These are phyloP conservation scores for Silybum marianum DNA, from an alignment of 129 eudicot species.

Conservation along the genomic window DNA sequence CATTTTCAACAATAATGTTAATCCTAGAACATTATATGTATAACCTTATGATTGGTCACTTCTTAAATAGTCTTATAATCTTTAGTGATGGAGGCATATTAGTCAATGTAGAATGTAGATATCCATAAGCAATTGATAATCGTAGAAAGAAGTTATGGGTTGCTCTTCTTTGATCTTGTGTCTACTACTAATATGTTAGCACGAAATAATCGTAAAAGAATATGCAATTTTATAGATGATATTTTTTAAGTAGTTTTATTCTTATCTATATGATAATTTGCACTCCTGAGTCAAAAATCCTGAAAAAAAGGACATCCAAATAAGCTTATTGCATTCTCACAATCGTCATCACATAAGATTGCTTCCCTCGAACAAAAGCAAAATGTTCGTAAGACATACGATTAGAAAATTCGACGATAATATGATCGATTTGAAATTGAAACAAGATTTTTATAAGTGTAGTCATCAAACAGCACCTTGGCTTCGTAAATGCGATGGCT, in stretches of 20 bases:
- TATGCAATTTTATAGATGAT: neutral
- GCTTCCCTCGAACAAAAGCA: neutral
- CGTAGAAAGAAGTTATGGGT: neutral
- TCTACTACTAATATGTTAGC: neutral
- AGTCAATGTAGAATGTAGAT: constrained; percentile 3
- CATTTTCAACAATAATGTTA: neutral
- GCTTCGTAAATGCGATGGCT: constrained; percentile 51
- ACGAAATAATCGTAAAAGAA: neutral
- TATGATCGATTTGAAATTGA: too few species aligned
- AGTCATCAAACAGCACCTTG: constrained; percentile 40
- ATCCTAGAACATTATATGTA: neutral
- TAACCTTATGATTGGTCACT: neutral
- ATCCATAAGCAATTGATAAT: neutral
- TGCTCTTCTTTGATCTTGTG: too few species aligned
- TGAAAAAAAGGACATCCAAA: neutral
- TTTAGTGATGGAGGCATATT: neutral
- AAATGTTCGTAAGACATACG: neutral
- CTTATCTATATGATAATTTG: neutral
- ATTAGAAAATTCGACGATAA: too few species aligned
- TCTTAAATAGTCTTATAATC: neutral
- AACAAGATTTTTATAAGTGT: constrained; percentile 1
- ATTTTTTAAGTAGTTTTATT: neutral
- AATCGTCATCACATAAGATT: neutral
- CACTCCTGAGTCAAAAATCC: neutral
- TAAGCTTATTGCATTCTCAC: neutral